Base-by-base conservation (phyloP, 495 filamentous ascomycete species). In the Penicillium crystallinum region DNA sequence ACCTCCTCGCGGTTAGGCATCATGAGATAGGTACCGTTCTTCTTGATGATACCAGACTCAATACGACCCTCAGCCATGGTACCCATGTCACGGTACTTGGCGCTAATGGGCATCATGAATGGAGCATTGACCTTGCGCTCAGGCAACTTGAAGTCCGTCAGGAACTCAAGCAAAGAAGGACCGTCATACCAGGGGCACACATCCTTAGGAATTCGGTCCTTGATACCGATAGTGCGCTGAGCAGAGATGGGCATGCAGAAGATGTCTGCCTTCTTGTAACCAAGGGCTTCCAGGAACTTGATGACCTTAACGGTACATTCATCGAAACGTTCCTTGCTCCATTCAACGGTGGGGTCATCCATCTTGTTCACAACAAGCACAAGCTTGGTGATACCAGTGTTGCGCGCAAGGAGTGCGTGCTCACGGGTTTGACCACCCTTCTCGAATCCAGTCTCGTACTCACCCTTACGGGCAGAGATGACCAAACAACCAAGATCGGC, bases 391-490 rank as follows among this genome's bases (percentile, higher is more conserved):
- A 99, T 93, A 63, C 93, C 92, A 64, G 95, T 90, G n/a, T 95
- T 99, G 70, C 96, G 95, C 43, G 93, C 93, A 45, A 99, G 77
- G 65, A 99, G 86, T 39, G 93, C 93, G 69, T 98, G 93, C 75
- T 99, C 93, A 63, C 93, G 80, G 37, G 95, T 99, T 68, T 99
- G 93, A 14, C 95, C 93, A 46, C 93, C 93, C 73, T 95, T 96
- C 66, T 97, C 93, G 68, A 99, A 99, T n/a, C 93, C 93, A 33
- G 93, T 97, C 74, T 99, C 93, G 65, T 99, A 99, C 72, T 99
- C 95, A 67, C 93, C 93, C 76, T 96, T 98, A 51, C 93, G 88
- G 1, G 93, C 90, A 52, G 87, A 92, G 66, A 99, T 97, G 62
- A 99, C 93, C 21, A 99, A 80, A 45, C 96, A 87, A 63, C 93